These are phyloP conservation scores for Trichosporon ovoides DNA, from an alignment of 1,284 basidiomycete species.

Conservation along the genomic window DNA sequence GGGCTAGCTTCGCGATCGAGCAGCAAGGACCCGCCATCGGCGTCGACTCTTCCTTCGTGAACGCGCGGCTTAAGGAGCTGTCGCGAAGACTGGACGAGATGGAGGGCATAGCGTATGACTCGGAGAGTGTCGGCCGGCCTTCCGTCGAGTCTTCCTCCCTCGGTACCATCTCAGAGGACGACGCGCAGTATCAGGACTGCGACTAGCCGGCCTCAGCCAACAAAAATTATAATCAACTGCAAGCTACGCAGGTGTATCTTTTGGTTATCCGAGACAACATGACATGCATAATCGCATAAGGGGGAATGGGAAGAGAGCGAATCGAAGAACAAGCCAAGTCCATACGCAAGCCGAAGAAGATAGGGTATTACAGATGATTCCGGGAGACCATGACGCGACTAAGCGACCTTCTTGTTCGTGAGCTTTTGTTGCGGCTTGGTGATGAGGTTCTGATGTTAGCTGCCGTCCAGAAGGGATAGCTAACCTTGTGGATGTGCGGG, in stretches of 20 bases:
- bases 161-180: background rate
- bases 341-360: slow-evolving; percentile 11
- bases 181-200: background rate
- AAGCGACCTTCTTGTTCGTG: slow-evolving; percentile 12
- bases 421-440: slow-evolving; percentile 25
- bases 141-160: background rate
- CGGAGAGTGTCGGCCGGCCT: background rate
- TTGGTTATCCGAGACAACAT: slow-evolving; percentile 7
- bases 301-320: background rate
- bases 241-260: slow-evolving; percentile 7
- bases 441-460: slow-evolving; percentile 31
- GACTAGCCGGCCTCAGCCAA: background rate
- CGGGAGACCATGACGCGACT: background rate
- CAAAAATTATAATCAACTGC: too few relatives aligned
- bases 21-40: slow-evolving; percentile 56
- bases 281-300: slow-evolving; percentile 2
- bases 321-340: slow-evolving; percentile 13
- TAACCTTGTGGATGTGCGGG: slow-evolving; percentile 88
- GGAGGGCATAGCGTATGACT: background rate
- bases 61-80: background rate
- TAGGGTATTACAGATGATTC: background rate
- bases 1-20: slow-evolving; percentile 76
- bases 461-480: slow-evolving; percentile 2
- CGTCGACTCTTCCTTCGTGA: slow-evolving; percentile 30
- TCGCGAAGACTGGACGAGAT: slow-evolving; percentile 12